Conservation (phyloP, 805 yeast species). For the Starmerella geochares region DNA sequence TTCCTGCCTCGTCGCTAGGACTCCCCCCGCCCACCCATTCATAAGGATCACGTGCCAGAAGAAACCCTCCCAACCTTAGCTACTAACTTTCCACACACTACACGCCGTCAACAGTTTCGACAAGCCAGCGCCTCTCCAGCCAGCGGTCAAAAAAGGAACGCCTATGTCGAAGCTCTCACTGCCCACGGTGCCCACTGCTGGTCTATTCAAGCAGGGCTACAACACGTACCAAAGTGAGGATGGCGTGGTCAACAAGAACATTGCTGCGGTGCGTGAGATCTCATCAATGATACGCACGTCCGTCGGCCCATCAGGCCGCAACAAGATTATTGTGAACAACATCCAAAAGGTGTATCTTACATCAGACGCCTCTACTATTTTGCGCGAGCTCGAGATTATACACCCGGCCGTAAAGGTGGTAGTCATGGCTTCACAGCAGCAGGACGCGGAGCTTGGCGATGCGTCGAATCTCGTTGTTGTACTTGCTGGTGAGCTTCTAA, state of each 20-base stretch:
- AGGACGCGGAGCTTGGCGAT: conserved; percentile 95
- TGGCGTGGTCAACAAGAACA: conserved; percentile 88
- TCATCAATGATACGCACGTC: conserved; percentile 85
- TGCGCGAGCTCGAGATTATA: conserved; percentile 82
- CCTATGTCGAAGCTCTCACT: conserved; percentile 78
- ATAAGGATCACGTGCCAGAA: background rate
- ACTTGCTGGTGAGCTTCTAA: conserved; percentile 84
- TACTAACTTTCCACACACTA: background rate
- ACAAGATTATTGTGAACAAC: conserved; percentile 86
- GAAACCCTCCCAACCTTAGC: background rate
- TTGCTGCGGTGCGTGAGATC: conserved; percentile 89
- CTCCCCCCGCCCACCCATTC: background rate
- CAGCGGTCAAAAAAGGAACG: too few relatives aligned
- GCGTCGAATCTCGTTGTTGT: conserved; percentile 84
- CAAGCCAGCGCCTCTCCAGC: too few relatives aligned
- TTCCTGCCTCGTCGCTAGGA: background rate
- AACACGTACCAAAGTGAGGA: conserved; percentile 77
- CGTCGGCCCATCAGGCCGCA: conserved; percentile 95
- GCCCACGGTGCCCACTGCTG: conserved; percentile 87
- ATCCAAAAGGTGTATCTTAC: conserved; percentile 80
- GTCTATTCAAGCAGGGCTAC: conserved; percentile 92
- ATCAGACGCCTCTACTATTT: conserved; percentile 96
- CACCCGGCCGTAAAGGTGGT: conserved; percentile 95
- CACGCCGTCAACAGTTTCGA: background rate
- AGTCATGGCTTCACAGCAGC: conserved; percentile 95